Evolutionary conservation across 345 rosid species (phyloP), one percentile per base, ranked within the genome.

Genomic region (Eutrema japonicum): DNA sequence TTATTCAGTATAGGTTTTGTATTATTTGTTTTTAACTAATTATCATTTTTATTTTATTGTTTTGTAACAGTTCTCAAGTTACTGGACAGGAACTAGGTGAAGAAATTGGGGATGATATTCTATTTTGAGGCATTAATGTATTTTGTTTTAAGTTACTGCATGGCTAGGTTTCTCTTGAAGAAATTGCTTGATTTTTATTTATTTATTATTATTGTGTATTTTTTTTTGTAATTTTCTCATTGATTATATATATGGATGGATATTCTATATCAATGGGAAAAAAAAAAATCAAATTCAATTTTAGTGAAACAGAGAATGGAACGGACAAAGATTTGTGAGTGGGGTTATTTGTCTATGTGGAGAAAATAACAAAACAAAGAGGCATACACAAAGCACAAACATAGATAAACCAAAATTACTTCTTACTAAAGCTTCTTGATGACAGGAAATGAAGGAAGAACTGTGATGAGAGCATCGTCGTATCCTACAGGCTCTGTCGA

Each of bases 371-470:
- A 22, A 60, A 26, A 38, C 66, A 47, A 12, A 37, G 59, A 61
- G 60, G 10, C 8, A 52, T 52, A 72, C 63, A 72, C 0, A 51
- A 26, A 72, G 10, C 49, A 64, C 54, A 46, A 13, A 51, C 61
- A 62, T 3, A 7, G 32, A 0, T 8, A 12, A 61, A 42, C 14
- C 27, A 72, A 52, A 52, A 46, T 27, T 9, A 54, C 36, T 38
- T 66, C 10, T 59, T 85, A 90, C 78, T 80, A 82, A 70, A 89
- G 93, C 84, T 84, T 84, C 89, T 93, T 93, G 70, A 93, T 90
- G 38, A 92, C 93, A 8, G 93, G 92, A 74, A 90, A 89, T 2
- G 96, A 90, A 27, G 96, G 96, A 51, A 89, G 93, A 64, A 93
- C 73, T 12, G 85, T 81, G 11, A 93, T 77, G 53, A 90, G 95